Base-by-base conservation (phyloP, 768 basidiomycete genomes). In the Leccinum rimulosum region DNA sequence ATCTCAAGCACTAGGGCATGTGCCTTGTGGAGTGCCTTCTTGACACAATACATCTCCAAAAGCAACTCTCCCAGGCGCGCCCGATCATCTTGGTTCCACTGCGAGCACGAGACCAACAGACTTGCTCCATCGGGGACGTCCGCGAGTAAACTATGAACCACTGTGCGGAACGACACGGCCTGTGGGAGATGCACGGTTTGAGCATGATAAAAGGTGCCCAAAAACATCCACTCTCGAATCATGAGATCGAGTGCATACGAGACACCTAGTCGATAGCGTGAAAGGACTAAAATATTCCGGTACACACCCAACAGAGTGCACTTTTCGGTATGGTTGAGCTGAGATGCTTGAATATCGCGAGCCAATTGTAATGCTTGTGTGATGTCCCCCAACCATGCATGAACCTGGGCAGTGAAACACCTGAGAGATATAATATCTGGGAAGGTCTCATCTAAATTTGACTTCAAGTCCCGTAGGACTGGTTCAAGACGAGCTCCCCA, bases 1-100 rank as follows among this genome's bases (percentile, higher is more conserved):
- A 85, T 74, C 56, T 76, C 73, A 22, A 76, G 62, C 14, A 77
- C 64, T n/a, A 84, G 69, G 1, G 75, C 72, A 28, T 74, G 66
- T 1, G 79, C 81, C 40, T 77, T 75, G 14, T 73, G 64, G 30
- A 75, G 68, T 17, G 74, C 55, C 4, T 69, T 62, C 22, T 67
- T 60, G 35, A 66, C 43, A 51, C 76, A 77, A 40, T 79, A 74
- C 1, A 74, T 70, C 52, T 77, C 71, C 33, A 84, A 70, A 40
- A 85, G 71, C 52, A 83, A 65, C 50, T 75, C 66, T 10, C 78
- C 79, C 14, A 77, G 66, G 22, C 58, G 59, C 50, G 62, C 60
- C 55, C 74, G 72, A 19, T 68, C 71, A 15, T 68, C 63, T 52
- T 59, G 54, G 35, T 70, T 56, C 72, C 68, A 72, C 2, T 65